A percentile compares a stretch with the other conserved stretches of the same genome.
Conservation (phyloP, 2,329 filamentous ascomycete genomes). For the Cladophialophora immunda region DNA sequence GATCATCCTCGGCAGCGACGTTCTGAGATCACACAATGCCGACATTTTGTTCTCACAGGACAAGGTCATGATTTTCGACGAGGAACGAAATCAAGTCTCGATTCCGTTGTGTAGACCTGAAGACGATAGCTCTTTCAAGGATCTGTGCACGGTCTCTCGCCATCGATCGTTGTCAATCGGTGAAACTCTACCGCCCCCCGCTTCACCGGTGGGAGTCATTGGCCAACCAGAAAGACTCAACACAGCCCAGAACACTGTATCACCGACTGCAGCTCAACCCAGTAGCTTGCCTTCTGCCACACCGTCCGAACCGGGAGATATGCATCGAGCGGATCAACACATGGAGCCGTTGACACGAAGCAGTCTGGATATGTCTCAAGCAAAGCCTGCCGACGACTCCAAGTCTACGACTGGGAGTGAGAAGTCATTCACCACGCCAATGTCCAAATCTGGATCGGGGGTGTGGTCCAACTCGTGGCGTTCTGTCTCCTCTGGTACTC, state of each 20-base stretch:
- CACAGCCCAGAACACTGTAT: slow-evolving; percentile 39
- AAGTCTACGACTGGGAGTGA: slow-evolving; percentile 45
- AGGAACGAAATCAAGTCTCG: slow-evolving; percentile 84
- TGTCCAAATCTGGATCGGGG: slow-evolving; percentile 39
- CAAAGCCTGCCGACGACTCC: slow-evolving; percentile 35
- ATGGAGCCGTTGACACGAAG: slow-evolving; percentile 30
- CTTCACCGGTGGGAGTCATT: slow-evolving; percentile 45
- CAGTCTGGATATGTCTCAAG: slow-evolving; percentile 31
- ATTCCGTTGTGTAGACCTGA: slow-evolving; percentile 94
- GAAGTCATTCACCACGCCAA: slow-evolving; percentile 41
- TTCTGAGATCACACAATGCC: slow-evolving; percentile 83
- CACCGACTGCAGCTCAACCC: slow-evolving; percentile 39
- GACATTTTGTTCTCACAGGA: slow-evolving; percentile 94
- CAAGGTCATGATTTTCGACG: slow-evolving; percentile 84
- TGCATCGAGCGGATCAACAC: slow-evolving; percentile 25
- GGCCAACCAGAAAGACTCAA: slow-evolving; percentile 42
- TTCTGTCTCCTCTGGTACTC: slow-evolving; percentile 26
- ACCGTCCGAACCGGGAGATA: slow-evolving; percentile 26
- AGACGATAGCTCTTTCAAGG: slow-evolving; percentile 81
- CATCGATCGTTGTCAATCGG: slow-evolving; percentile 32
- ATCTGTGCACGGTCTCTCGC: slow-evolving; percentile 68
- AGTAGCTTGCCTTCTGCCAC: slow-evolving; percentile 25
- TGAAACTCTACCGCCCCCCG: slow-evolving; percentile 35
- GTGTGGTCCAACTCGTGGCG: slow-evolving; percentile 43
- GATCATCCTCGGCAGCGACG: slow-evolving; percentile 89